Conservation (phyloP, 1,139 yeast species). For the Pichia sp. region DNA sequence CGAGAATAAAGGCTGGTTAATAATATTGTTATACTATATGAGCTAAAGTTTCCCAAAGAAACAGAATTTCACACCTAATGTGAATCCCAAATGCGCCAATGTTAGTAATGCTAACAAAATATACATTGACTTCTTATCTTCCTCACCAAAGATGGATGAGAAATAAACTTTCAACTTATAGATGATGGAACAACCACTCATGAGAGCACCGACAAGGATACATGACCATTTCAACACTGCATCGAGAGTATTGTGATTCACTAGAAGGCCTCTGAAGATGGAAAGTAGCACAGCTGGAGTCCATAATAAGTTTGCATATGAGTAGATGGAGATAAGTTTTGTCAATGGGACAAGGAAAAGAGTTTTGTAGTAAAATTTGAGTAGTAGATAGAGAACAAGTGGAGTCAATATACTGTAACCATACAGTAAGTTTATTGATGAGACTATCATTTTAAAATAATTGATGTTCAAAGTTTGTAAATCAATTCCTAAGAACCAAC, state of each 20-base stretch:
- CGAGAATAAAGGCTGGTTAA: too few relatives aligned
- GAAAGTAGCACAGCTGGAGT: constrained; percentile 63
- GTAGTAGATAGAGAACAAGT: constrained; percentile 38
- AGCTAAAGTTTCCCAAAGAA: constrained; percentile 35
- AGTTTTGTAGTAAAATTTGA: constrained; percentile 41
- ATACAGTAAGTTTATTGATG: constrained; percentile 60
- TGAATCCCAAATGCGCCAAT: constrained; percentile 36
- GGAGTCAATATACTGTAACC: constrained; percentile 70
- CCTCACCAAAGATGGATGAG: constrained; percentile 30
- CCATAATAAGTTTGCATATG: constrained; percentile 77
- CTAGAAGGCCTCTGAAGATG: constrained; percentile 39
- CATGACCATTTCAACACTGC: constrained; percentile 40
- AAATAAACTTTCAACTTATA: constrained; percentile 39
- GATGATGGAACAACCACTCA: constrained; percentile 43
- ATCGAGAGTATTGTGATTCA: constrained; percentile 28
- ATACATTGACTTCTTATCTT: constrained; percentile 24
- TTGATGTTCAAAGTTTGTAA: constrained; percentile 18
- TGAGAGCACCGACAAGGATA: constrained; percentile 37
- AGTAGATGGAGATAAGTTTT: constrained; percentile 54
- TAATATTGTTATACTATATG: background rate
- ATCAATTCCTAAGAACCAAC: constrained; percentile 26
- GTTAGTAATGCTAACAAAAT: constrained; percentile 28
- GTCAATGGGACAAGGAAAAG: constrained; percentile 32
- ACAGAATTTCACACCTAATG: constrained; percentile 41
- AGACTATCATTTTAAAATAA: constrained; percentile 51